These are phyloP conservation scores for Dentipellis fragilis DNA, from an alignment of 768 basidiomycete species.

Conservation along the genomic window DNA sequence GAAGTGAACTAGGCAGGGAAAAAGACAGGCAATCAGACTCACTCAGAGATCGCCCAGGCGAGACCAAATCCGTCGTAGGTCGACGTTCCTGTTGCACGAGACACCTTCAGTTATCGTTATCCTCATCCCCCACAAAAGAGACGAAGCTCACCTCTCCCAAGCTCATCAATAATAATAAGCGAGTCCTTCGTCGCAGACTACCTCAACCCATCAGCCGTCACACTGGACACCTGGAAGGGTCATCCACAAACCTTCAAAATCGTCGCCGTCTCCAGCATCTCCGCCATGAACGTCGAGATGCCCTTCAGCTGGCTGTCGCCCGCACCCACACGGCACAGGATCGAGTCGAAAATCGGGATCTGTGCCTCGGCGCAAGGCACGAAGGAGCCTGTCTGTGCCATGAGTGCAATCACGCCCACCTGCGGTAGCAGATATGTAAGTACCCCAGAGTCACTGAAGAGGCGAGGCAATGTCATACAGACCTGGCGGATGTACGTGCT, in stretches of 20 bases:
- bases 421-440: slow-evolving; percentile 23
- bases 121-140: neutral
- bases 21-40: slow-evolving; percentile 17
- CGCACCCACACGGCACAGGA: slow-evolving; percentile 91
- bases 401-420: slow-evolving; percentile 91
- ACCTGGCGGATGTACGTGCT: slow-evolving; percentile 94
- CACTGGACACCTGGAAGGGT: neutral
- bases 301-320: slow-evolving; percentile 97
- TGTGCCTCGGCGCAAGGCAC: slow-evolving; percentile 85
- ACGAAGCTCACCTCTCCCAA: slow-evolving; percentile 61
- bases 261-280: slow-evolving; percentile 97
- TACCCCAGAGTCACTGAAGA: neutral
- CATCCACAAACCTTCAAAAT: slow-evolving; percentile 65
- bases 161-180: slow-evolving; percentile 94
- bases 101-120: neutral
- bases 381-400: slow-evolving; percentile 94
- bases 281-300: slow-evolving; percentile 98
- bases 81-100: slow-evolving; percentile 59
- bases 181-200: slow-evolving; percentile 90
- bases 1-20: neutral
- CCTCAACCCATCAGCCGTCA: neutral
- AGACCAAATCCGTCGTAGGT: slow-evolving; percentile 97
- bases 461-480: neutral
- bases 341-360: slow-evolving; percentile 90
- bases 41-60: slow-evolving; percentile 99